Percentiles rank a stretch among this genome's conserved stretches.
Evolutionary conservation across 2,329 filamentous ascomycete genomes (phyloP).

Genomic region (Hypoxylon sp.): DNA sequence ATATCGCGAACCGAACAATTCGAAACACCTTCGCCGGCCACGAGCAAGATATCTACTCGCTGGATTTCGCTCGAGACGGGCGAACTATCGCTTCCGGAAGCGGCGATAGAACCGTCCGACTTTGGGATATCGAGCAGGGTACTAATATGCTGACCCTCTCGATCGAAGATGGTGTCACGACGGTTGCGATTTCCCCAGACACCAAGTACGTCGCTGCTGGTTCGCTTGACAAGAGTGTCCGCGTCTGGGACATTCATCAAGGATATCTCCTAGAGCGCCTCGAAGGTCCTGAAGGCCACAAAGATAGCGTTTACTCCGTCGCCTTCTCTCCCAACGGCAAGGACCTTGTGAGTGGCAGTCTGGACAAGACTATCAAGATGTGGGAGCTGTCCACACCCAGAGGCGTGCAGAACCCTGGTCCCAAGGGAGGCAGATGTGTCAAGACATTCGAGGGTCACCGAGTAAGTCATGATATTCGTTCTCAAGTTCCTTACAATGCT

Average conservation of each 20-base stretch:
- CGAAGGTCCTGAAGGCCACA: constrained; percentile 93
- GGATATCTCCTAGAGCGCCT: constrained; percentile 91
- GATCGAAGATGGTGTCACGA: constrained; percentile 97
- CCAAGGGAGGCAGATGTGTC: constrained; percentile 92
- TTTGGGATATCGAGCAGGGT: constrained; percentile 94
- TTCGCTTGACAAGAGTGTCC: constrained; percentile 96
- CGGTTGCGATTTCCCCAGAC: constrained; percentile 96
- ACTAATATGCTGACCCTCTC: constrained; percentile 86
- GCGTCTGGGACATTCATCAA: constrained; percentile 92
- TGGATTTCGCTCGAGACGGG: constrained; percentile 95
- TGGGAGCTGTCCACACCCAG: constrained; percentile 89
- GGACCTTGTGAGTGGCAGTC: constrained; percentile 91
- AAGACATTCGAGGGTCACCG: constrained; percentile 98
- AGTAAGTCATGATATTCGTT: constrained; percentile 64
- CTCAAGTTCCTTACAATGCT: constrained; percentile 43
- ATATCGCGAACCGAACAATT: constrained; percentile 86
- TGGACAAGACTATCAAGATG: constrained; percentile 99
- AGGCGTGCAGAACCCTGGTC: constrained; percentile 74
- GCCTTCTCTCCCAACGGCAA: constrained; percentile 95
- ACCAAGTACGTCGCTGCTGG: constrained; percentile 95
- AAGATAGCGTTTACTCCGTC: constrained; percentile 96
- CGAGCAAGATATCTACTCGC: constrained; percentile 97
- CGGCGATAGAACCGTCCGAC: constrained; percentile 91
- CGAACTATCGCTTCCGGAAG: constrained; percentile 95
- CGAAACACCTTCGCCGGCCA: constrained; percentile 96